Evolutionary conservation across 345 rosid species (phyloP).

Genomic region (Lagerstroemia speciosa): DNA sequence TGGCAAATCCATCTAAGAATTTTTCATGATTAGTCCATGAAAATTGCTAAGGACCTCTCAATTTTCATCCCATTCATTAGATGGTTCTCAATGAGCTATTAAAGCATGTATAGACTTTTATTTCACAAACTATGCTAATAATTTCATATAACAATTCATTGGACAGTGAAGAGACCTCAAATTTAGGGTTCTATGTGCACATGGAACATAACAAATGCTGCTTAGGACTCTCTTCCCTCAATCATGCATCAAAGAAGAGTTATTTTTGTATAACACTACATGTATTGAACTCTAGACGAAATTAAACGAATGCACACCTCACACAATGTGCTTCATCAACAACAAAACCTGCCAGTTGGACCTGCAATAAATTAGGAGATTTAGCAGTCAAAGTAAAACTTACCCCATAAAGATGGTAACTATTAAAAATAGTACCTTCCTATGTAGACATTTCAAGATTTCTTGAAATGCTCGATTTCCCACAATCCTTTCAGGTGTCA

Average conservation of each 20-base stretch:
- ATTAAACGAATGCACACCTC: conserved; percentile 34
- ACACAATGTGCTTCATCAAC: conserved; percentile 95
- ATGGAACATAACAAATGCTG: not conserved
- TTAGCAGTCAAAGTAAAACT: not conserved
- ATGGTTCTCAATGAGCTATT: not conserved
- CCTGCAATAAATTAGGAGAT: conserved; percentile 25
- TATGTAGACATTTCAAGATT: conserved; percentile 46
- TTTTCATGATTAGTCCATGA: not conserved
- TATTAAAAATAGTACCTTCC: conserved; percentile 37
- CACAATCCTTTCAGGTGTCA: conserved; percentile 82
- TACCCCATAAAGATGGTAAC: not conserved
- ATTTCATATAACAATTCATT: not conserved
- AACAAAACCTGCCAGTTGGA: conserved; percentile 69
- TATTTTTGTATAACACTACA: not conserved
- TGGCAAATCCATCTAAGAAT: not conserved
- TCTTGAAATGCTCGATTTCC: conserved; percentile 63
- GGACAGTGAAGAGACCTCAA: not conserved
- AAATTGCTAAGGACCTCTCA: not conserved
- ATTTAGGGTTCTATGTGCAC: not conserved
- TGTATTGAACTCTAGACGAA: not conserved
- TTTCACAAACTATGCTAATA: not conserved
- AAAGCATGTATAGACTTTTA: not conserved
- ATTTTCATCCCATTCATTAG: not conserved
- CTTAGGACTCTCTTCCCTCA: not conserved
- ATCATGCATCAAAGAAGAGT: not conserved